phyloP scores from a whole-genome alignment of 768 basidiomycete genomes.

The Pulveroboletus ravenelii region DNA sequence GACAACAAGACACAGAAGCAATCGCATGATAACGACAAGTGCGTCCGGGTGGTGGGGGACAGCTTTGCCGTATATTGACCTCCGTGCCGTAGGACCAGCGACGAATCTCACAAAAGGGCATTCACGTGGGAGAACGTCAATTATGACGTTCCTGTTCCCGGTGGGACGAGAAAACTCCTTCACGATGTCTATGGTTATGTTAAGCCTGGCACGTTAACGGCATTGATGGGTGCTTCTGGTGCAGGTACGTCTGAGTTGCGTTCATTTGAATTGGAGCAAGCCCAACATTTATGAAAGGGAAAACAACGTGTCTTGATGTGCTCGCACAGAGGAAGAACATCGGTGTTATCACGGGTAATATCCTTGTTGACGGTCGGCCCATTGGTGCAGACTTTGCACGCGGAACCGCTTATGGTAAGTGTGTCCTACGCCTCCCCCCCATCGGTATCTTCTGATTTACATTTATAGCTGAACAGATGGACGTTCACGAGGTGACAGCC shows the following conservation, averaged over 20 bases:
- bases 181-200: slow-evolving; percentile 78
- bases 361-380: slow-evolving; percentile 63
- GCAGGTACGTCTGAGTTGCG: slow-evolving; percentile 44
- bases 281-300: slow-evolving; percentile 39
- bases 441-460: slow-evolving; percentile 21
- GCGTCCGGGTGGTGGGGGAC: neutral
- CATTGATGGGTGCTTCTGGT: slow-evolving; percentile 83
- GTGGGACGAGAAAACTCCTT: slow-evolving; percentile 57
- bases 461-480: slow-evolving; percentile 70
- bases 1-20: slow-evolving; percentile 20
- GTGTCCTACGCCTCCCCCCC: slow-evolving; percentile 22
- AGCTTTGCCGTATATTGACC: slow-evolving; percentile 1
- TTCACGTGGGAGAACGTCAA: slow-evolving; percentile 83
- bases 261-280: neutral
- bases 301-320: slow-evolving; percentile 73
- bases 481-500: slow-evolving; percentile 76
- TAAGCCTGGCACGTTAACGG: slow-evolving; percentile 83
- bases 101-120: slow-evolving; percentile 20
- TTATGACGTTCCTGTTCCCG: slow-evolving; percentile 68
- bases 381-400: slow-evolving; percentile 54
- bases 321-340: slow-evolving; percentile 70
- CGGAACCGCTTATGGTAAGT: slow-evolving; percentile 70
- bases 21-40: slow-evolving; percentile 15
- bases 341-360: slow-evolving; percentile 58
- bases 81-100: neutral